Base-by-base conservation (phyloP, 345 rosid species). In the Heritiera littoralis region DNA sequence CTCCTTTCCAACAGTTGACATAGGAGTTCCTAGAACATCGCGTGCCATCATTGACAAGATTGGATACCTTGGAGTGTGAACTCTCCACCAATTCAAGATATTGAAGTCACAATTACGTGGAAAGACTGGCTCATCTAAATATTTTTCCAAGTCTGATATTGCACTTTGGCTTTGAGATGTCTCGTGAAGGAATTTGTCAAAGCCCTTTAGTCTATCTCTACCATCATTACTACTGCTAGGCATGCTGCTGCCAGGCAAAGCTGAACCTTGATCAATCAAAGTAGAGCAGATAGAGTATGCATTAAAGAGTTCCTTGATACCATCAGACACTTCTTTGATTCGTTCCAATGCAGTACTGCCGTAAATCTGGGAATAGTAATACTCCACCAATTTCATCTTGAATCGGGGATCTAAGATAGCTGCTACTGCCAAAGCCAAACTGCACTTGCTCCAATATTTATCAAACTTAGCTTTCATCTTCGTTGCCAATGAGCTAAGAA, bases 61-160 rank as follows among this genome's bases (percentile, higher is more conserved):
- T 76, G 99, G 97, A 86, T 93, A 95, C 79, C 98, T 90, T n/a
- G 98, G 97, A 0, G 97, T 92, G 84, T 95, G 97, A 60, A 93
- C 99, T 76, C 90, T 93, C 99, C 99, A 95, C 92, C 97, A 95
- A 82, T 95, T 93, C 77, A 95, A 74, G 75, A 95, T 86, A 83
- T 86, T 90, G 86, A 95, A 95, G 75, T 95, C 93, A 4, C 93
- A 84, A 61, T 86, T 92, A 58, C 98, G 96, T 38, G 98, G 96
- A 68, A 93, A 92, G 69, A 92, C 89, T 2, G 98, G 94, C 78
- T 95, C 99, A 83, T 92, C 96, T 74, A 93, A 83, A 80, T 95
- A 93, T 81, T 93, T 95, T 64, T 95, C 98, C 86, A 95, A 80
- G 83, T 95, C 98, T 15, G 95, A 89, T 30, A 82, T 23, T 40